These are phyloP conservation scores for Leptographium lundbergii DNA, from an alignment of 2,329 filamentous ascomycete species.

Conservation along the genomic window DNA sequence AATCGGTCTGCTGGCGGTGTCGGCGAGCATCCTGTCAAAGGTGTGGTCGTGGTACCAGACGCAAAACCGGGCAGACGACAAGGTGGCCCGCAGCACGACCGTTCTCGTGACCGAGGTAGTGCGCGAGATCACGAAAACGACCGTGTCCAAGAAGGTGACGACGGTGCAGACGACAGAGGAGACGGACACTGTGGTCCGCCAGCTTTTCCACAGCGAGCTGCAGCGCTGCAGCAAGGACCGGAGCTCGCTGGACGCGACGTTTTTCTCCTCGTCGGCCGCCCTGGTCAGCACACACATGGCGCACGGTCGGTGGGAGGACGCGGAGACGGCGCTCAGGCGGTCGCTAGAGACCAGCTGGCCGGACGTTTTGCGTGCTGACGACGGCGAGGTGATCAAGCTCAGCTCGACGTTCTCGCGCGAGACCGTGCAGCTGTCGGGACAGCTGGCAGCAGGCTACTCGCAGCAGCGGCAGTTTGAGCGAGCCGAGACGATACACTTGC, in stretches of 20 bases:
- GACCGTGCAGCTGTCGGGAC: slow-evolving; percentile 20
- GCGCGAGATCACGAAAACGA: slow-evolving; percentile 24
- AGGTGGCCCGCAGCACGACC: slow-evolving; percentile 22
- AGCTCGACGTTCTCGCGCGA: slow-evolving; percentile 20
- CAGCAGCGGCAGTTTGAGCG: slow-evolving; percentile 22
- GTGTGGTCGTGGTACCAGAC: slow-evolving; percentile 27
- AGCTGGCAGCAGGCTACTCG: slow-evolving; percentile 23
- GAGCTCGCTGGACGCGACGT: slow-evolving; percentile 16
- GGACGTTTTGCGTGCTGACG: slow-evolving; percentile 19
- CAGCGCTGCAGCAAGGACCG: slow-evolving; percentile 20
- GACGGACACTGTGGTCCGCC: slow-evolving; percentile 5
- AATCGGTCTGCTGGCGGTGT: slow-evolving; percentile 22
- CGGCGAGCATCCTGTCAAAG: slow-evolving; percentile 22
- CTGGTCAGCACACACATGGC: slow-evolving; percentile 21
- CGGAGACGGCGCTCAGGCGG: slow-evolving; percentile 21
- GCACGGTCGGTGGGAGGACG: slow-evolving; percentile 21
- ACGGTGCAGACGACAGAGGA: slow-evolving; percentile 22
- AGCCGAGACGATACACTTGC: slow-evolving; percentile 24
- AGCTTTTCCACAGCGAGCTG: slow-evolving; percentile 18
- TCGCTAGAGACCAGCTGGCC: slow-evolving; percentile 27
- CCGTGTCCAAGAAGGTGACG: slow-evolving; percentile 18
- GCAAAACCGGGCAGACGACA: slow-evolving; percentile 18
- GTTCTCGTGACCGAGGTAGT: slow-evolving; percentile 26
- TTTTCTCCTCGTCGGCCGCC: slow-evolving; percentile 23
- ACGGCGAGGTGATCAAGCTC: slow-evolving; percentile 17